Evolutionary conservation across 441 rosid species (phyloP).

Genomic region (Cnidoscolus chayamansa): DNA sequence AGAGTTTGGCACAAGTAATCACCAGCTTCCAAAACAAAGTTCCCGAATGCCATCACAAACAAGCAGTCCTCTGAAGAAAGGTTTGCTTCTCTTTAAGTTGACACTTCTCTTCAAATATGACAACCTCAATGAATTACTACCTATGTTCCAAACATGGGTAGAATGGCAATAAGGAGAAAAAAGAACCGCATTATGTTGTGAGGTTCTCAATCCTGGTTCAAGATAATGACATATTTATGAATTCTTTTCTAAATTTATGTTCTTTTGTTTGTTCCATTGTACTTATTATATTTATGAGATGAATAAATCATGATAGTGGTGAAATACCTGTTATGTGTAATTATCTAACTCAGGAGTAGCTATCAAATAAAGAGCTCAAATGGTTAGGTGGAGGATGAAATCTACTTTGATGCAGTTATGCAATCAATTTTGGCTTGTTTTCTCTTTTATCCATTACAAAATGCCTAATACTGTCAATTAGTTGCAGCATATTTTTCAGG

Average conservation of each 20-base stretch:
- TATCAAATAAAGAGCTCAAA: conserved; percentile 5
- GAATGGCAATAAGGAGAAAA: not conserved
- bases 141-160: not conserved
- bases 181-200: not conserved
- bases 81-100: conserved; percentile 25
- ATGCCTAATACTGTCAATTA: not conserved
- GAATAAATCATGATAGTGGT: conserved; percentile 4
- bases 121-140: not conserved
- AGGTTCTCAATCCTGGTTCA: conserved; percentile 3
- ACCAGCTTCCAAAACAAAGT: conserved; percentile 26
- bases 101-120: not conserved
- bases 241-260: not conserved
- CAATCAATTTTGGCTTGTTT: not conserved
- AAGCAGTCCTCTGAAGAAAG: conserved; percentile 30
- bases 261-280: not conserved
- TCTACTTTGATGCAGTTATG: not conserved
- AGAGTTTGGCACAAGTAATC: conserved; percentile 20
- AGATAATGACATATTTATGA: not conserved
- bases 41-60: conserved; percentile 24
- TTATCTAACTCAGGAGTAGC: not conserved
- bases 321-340: conserved; percentile 1
- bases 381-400: not conserved
- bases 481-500: not conserved
- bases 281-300: not conserved
- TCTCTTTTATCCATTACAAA: not conserved